Evolutionary conservation across 345 rosid species (phyloP).

Genomic region (Syzygium aromaticum): DNA sequence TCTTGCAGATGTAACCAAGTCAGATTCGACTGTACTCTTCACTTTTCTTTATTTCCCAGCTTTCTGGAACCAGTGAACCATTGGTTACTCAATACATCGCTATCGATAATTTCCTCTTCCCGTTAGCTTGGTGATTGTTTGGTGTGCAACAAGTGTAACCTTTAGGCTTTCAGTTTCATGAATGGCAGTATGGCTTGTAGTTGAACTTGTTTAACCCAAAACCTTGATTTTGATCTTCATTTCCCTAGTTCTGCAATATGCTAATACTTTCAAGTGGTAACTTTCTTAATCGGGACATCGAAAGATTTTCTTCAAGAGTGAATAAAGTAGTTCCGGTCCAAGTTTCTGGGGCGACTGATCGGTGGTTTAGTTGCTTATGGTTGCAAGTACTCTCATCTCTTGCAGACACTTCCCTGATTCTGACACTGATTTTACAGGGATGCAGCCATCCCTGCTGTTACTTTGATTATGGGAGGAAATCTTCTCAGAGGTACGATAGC

Average conservation of each 20-base stretch:
- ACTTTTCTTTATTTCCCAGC: not conserved
- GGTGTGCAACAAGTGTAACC: not conserved
- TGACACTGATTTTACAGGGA: slow-evolving; percentile 12
- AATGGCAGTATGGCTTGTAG: not conserved
- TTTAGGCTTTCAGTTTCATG: not conserved
- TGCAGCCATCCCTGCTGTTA: slow-evolving; percentile 33
- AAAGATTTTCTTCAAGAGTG: not conserved
- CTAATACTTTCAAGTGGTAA: not conserved
- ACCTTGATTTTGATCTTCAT: not conserved
- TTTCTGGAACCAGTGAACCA: not conserved
- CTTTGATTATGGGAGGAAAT: slow-evolving; percentile 38
- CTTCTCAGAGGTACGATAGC: slow-evolving; percentile 18
- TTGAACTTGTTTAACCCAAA: not conserved
- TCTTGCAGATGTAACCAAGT: not conserved
- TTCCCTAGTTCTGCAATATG: not conserved
- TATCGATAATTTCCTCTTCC: not conserved
- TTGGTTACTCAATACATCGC: not conserved
- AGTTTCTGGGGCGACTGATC: not conserved
- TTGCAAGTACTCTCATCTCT: not conserved
- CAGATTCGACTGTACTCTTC: not conserved
- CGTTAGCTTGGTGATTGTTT: not conserved
- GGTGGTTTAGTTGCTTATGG: not conserved
- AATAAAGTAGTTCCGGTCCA: not conserved
- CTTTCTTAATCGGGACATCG: not conserved
- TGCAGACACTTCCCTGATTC: not conserved